Evolutionary conservation across 192 early-diverging fungal species (phyloP).

Genomic region (Backusella australiensis): DNA sequence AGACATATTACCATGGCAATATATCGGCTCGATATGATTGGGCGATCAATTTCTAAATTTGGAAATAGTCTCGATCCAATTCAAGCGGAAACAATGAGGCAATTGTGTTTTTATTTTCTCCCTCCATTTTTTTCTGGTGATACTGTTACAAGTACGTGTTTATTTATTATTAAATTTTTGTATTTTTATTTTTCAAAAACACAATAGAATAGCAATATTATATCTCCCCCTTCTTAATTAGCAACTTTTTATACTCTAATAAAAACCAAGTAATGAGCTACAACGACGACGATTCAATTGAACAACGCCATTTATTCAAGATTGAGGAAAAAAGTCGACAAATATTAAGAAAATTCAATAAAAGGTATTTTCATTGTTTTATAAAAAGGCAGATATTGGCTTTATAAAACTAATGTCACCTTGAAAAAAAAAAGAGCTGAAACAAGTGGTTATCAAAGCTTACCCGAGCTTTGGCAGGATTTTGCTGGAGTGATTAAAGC

Average conservation of each 20-base stretch:
- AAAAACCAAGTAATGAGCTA: neutral
- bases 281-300: neutral
- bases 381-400: neutral
- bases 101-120: neutral
- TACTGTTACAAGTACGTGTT: neutral
- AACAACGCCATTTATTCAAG: neutral
- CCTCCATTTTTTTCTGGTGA: neutral
- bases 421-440: neutral
- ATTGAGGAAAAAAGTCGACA: neutral
- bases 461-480: slow-evolving; percentile 11
- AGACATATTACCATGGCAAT: neutral
- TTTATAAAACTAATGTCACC: neutral
- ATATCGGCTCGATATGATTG: neutral
- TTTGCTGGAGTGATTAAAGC: neutral
- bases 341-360: slow-evolving; percentile 1
- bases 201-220: neutral
- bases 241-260: neutral
- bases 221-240: neutral
- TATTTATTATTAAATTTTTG: neutral
- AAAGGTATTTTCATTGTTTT: neutral
- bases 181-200: neutral
- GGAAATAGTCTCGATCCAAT: neutral
- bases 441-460: neutral
- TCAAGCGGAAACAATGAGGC: neutral
- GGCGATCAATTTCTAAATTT: neutral